Evolutionary conservation across 169 alveolate species (phyloP), one percentile per base, ranked within the genome.

Genomic region (Theileria equi): DNA sequence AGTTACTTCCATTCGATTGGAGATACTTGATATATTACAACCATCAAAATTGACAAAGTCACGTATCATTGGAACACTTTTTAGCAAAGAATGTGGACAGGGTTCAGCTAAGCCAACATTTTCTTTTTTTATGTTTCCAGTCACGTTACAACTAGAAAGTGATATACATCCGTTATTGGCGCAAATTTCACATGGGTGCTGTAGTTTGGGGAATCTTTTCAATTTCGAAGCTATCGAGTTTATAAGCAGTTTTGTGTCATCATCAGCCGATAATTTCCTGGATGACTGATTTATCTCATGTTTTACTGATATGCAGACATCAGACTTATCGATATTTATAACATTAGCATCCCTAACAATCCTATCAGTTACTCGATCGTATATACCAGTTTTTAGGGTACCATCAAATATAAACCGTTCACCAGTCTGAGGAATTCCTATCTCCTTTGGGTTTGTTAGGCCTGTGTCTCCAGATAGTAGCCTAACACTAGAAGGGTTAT

Each of bases 121-220:
- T 5, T 44, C 23, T 3, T 29, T 29, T 44, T 44, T 29, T 21
- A 5, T 10, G 23, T 44, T 5, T 3, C 23, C 23, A 44, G 23
- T 29, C 19, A 10, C 23, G 23, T 44, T 5, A 44, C 19, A 50
- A 50, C 43, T 19, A 13, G 32, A 44, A 16, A 53, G 49, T 4
- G 34, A 7, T 19, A 48, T 25, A 47, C 11, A 4, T 19, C 65
- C 64, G 61, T 16, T 26, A 21, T 54, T 16, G 5, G 66, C 10
- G 49, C 82, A 71, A 8, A 34, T 17, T 19, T 71, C 82, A 26
- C 82, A 71, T 0, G 36, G 57, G 34, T 48, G 64, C 28, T 67
- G 55, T 5, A 19, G 45, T 11, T 60, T 45, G 29, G 62, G 57
- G 1, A 71, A 17, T 16, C 60, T 26, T 31, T 23, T 29, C 13